Evolutionary conservation across 225 moss, liverwort and hornwort species (phyloP), one percentile per base, ranked within the genome.

Genomic region (Pseudoscleropodium purum): DNA sequence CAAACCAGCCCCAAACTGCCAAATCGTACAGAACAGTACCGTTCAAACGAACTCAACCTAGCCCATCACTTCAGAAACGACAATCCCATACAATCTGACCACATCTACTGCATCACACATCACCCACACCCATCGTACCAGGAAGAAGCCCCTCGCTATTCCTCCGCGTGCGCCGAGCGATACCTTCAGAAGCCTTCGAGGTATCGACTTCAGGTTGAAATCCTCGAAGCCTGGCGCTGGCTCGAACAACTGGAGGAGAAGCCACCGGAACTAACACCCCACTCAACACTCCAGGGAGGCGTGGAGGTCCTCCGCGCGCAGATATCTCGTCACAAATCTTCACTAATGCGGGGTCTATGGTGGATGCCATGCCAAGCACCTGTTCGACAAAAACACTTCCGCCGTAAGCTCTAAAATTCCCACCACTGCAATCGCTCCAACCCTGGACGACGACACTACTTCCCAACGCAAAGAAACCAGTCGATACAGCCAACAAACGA

Each of bases 321-420:
- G 92, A 91, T 82, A 97, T 94, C 56, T 95, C 95, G 78, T 97
- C 94, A 84, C 96, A 97, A 39, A 93, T 75, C 81, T 92, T 93
- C 83, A 96, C 94, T 61, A 97, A 87, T 47, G 92, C 91, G 36
- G 96, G 96, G 89, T 97, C 96, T 85, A 97, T 94, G 41, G 93
- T 94, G 36, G 96, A 95, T 68, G 89, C 94, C 96, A 97, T 95
- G 76, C 96, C 96, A 79, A 96, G 96, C 68, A 96, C 96, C 96
- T 97, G 90, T 59, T 80, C 43, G 43, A 69, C 83, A 86, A 73
- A 86, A 68, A 57, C n/a, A 77, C 34, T 21, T 43, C 34, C 61
- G 18, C 75, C 56, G 24, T 89, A 51, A 93, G 56, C 75, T 66
- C 90, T 39, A 52, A 18, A 52, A 51, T 19, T 77, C 16, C 33